Evolutionary conservation across 2,329 filamentous ascomycete genomes (phyloP).

Genomic region (Fusarium miscanthi): DNA sequence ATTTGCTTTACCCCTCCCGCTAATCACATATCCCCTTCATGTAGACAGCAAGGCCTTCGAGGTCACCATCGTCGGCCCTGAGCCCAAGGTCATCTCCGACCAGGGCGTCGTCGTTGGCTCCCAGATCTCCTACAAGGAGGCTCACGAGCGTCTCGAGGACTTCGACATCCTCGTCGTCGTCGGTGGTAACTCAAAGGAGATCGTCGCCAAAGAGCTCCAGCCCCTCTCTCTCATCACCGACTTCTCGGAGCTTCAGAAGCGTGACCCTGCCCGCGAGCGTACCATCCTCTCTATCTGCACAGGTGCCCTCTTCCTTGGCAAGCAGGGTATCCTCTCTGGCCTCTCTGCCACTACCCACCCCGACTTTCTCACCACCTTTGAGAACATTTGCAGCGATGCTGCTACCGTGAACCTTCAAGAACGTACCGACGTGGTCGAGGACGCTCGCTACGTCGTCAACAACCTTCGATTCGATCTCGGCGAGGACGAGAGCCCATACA

Average conservation of each 20-base stretch:
- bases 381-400: slow-evolving; percentile 82
- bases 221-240: slow-evolving; percentile 78
- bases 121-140: slow-evolving; percentile 83
- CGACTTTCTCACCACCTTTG: slow-evolving; percentile 82
- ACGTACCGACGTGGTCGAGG: slow-evolving; percentile 85
- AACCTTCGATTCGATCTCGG: slow-evolving; percentile 88
- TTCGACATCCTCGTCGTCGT: slow-evolving; percentile 84
- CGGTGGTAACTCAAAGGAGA: slow-evolving; percentile 72
- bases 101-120: slow-evolving; percentile 78
- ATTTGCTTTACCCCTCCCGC: slow-evolving; percentile 37
- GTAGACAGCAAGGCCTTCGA: slow-evolving; percentile 69
- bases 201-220: slow-evolving; percentile 75
- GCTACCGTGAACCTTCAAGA: slow-evolving; percentile 76
- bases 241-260: slow-evolving; percentile 83
- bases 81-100: slow-evolving; percentile 65
- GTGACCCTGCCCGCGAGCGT: slow-evolving; percentile 81
- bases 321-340: slow-evolving; percentile 81
- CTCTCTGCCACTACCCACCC: slow-evolving; percentile 85
- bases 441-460: slow-evolving; percentile 87
- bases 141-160: slow-evolving; percentile 76
- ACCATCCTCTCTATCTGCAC: slow-evolving; percentile 85
- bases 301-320: slow-evolving; percentile 80
- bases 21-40: slow-evolving; percentile 35
- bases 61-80: slow-evolving; percentile 64
- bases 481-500: slow-evolving; percentile 85